phyloP scores from a whole-genome alignment of 345 rosid species.

The Pugionium dolabratum region DNA sequence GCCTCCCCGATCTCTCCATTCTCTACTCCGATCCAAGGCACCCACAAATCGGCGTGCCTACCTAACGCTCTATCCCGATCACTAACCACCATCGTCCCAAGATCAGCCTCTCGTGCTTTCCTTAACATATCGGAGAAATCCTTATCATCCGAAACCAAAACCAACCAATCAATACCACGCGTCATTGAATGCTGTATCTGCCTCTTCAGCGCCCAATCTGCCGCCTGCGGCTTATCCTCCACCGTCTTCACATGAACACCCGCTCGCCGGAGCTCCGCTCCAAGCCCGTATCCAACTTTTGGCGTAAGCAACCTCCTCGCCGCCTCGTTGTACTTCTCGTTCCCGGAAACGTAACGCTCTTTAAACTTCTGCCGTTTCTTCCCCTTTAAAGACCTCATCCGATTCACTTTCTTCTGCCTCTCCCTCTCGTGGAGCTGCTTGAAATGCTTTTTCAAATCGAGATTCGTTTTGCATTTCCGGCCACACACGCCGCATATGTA shows the following conservation, averaged over 20 bases:
- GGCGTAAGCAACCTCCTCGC: slow-evolving; percentile 67
- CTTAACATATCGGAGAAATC: slow-evolving; percentile 75
- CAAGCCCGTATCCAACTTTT: slow-evolving; percentile 74
- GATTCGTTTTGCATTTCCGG: slow-evolving; percentile 73
- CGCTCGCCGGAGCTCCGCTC: slow-evolving; percentile 68
- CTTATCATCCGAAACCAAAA: slow-evolving; percentile 83
- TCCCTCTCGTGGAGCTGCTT: slow-evolving; percentile 87
- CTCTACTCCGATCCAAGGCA: slow-evolving; percentile 83
- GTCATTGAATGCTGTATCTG: slow-evolving; percentile 92
- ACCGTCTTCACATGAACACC: slow-evolving; percentile 84
- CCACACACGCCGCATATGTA: slow-evolving; percentile 83
- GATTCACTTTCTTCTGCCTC: slow-evolving; percentile 76
- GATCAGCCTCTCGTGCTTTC: slow-evolving; percentile 72
- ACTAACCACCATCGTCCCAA: slow-evolving; percentile 84
- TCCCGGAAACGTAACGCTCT: slow-evolving; percentile 69
- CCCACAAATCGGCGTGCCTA: slow-evolving; percentile 82
- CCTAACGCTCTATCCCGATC: slow-evolving; percentile 71
- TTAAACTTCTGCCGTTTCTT: slow-evolving; percentile 74
- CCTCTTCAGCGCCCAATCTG: slow-evolving; percentile 96
- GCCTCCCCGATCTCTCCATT: slow-evolving; percentile 66
- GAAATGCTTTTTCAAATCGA: slow-evolving; percentile 85
- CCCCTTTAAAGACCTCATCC: slow-evolving; percentile 79
- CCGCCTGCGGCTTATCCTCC: slow-evolving; percentile 92
- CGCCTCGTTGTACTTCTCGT: slow-evolving; percentile 73
- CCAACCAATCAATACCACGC: slow-evolving; percentile 79